Base-by-base conservation (phyloP, 257 asterid species). In the Lavandula angustifolia region DNA sequence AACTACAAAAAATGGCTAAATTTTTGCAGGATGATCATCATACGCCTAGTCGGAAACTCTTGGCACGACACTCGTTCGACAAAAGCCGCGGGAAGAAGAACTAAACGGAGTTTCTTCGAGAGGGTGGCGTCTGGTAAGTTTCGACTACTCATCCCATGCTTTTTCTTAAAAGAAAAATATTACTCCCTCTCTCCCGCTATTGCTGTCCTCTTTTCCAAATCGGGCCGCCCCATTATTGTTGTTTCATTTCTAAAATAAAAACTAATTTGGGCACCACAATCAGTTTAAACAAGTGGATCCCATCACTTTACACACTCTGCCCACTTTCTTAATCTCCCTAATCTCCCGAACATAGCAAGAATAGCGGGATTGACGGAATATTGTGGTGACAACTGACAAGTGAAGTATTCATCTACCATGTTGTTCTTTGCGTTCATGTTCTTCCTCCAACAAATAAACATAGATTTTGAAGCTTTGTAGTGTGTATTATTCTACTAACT, bases 1-100 rank as follows among this genome's bases (percentile, higher is more conserved):
- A 68, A 59, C 63, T 61, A 71, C 65, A 47, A 17, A 58, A 50
- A 46, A 29, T 70, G 79, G 27, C 62, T 53, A 34, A 55, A 54
- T 59, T 57, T 73, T 75, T 72, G 78, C 95, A 92, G 99, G 97
- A 87, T 77, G 97, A 89, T 64, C 95, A 87, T 70, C 82, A 75
- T 33, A 65, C 85, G 70, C 84, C 87, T 60, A 74, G 84, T 54
- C 78, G 68, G 57, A 92, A 89, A 78, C 95, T 84, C 75, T 71
- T 92, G 91, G 78, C 94, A 6, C 82, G 75, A 16, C 81, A 84
- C 76, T 89, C 99, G 66, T 82, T 85, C 72, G 87, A 82, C 89
- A 87, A 81, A 77, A 82, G 75, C 74, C 84, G 81, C 52, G 91
- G 94, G 54, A 85, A 77, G 71, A 87, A 73, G 78, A 87, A 84